Evolutionary conservation across 208 protist species (phyloP).

Genomic region (Lotmaria passim): DNA sequence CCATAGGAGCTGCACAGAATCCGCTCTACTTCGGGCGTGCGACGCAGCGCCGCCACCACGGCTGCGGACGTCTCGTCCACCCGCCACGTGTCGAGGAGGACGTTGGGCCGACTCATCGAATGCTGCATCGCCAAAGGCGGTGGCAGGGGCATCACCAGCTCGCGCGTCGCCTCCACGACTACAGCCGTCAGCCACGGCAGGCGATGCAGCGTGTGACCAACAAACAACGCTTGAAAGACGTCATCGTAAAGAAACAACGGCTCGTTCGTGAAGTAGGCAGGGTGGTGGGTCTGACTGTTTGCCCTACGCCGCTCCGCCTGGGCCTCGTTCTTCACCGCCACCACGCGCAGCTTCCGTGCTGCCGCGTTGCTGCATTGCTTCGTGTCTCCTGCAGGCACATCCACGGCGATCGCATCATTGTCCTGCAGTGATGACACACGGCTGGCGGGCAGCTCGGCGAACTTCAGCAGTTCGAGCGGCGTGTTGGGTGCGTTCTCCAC

Average conservation of each 20-base stretch:
- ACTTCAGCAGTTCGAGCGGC: constrained; percentile 21
- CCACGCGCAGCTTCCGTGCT: constrained; percentile 25
- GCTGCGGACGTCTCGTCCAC: constrained; percentile 35
- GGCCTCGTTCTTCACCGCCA: constrained; percentile 25
- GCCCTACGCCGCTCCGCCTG: constrained; percentile 41
- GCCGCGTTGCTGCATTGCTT: background rate
- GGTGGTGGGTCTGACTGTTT: constrained; percentile 32
- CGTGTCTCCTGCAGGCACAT: constrained; percentile 11
- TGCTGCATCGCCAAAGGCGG: constrained; percentile 40
- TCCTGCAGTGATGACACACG: constrained; percentile 38
- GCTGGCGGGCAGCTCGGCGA: constrained; percentile 32
- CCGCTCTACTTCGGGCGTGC: constrained; percentile 53
- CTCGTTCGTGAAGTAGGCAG: constrained; percentile 63
- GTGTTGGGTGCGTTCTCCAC: constrained; percentile 43
- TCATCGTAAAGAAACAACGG: constrained; percentile 70
- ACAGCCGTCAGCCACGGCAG: constrained; percentile 71
- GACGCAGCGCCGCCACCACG: constrained; percentile 40
- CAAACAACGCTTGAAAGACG: constrained; percentile 57
- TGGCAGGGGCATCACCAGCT: constrained; percentile 44
- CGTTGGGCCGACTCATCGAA: constrained; percentile 17
- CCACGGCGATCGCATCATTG: constrained; percentile 40
- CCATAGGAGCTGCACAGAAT: constrained; percentile 63
- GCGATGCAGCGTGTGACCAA: constrained; percentile 48
- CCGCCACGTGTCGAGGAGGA: constrained; percentile 59
- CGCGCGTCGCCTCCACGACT: constrained; percentile 41